Percentiles rank a stretch among this genome's conserved stretches.
Conservation (phyloP, 2,329 filamentous ascomycete species). For the Emericellopsis cladophorae region DNA sequence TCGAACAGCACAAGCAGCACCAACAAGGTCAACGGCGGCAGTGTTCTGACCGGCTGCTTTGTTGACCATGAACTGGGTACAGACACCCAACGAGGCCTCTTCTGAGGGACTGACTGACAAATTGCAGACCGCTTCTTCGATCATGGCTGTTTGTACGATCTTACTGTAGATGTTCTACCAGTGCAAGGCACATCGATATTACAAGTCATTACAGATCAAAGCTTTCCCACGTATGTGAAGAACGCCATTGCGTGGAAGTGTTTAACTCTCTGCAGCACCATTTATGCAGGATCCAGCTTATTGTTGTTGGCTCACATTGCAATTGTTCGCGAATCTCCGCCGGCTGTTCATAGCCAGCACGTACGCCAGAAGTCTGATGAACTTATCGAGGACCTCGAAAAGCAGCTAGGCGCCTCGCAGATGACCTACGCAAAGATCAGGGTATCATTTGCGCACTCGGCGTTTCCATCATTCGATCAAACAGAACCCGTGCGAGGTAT, state of each 20-base stretch:
- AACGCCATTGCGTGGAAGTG: neutral
- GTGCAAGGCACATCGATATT: slow-evolving; percentile 25
- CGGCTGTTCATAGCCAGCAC: slow-evolving; percentile 8
- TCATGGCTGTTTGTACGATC: slow-evolving; percentile 35
- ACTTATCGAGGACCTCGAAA: slow-evolving; percentile 45
- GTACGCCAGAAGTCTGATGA: slow-evolving; percentile 33
- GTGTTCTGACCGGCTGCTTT: slow-evolving; percentile 1
- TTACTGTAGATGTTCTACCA: slow-evolving; percentile 32
- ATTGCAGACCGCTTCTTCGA: slow-evolving; percentile 18
- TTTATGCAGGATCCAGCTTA: slow-evolving; percentile 28
- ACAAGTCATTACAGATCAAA: slow-evolving; percentile 31
- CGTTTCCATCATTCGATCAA: slow-evolving; percentile 27
- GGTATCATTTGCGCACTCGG: slow-evolving; percentile 43
- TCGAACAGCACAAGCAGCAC: too few species aligned
- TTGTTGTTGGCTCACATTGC: slow-evolving; percentile 35
- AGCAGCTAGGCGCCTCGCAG: slow-evolving; percentile 35
- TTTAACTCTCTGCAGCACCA: slow-evolving; percentile 18
- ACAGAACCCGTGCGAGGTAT: slow-evolving; percentile 16
- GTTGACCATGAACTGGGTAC: slow-evolving; percentile 5
- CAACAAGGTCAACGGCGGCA: too few species aligned
- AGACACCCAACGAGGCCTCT: neutral
- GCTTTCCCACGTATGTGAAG: slow-evolving; percentile 23
- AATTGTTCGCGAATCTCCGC: slow-evolving; percentile 12
- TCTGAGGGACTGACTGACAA: neutral
- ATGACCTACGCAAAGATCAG: slow-evolving; percentile 38